A percentile compares a stretch with the other conserved stretches of the same genome.
Evolutionary conservation across 2,329 filamentous ascomycete genomes (phyloP).

Genomic region (Calonectria leucothoes): DNA sequence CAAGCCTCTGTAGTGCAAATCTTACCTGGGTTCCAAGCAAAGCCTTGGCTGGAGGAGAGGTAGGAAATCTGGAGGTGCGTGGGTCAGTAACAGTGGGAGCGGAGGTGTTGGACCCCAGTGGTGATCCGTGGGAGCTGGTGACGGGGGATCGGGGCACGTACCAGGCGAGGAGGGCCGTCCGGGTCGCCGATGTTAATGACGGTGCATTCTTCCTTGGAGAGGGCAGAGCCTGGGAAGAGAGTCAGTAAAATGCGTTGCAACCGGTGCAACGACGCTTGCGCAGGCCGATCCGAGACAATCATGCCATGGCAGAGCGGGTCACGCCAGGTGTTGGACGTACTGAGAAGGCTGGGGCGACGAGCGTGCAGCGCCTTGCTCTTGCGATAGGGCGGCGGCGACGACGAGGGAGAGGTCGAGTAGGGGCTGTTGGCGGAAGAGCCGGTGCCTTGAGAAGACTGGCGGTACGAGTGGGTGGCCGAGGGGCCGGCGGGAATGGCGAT

Average conservation of each 20-base stretch:
- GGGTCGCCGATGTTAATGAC: conserved; percentile 82
- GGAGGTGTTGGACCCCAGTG: not conserved
- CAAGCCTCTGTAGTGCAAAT: not conserved
- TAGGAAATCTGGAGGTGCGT: conserved; percentile 74
- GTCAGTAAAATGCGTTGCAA: conserved; percentile 41
- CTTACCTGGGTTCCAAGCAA: conserved; percentile 83
- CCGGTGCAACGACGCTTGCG: not conserved
- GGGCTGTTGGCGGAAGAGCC: conserved; percentile 58
- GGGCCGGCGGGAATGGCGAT: conserved; percentile 72
- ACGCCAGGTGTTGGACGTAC: conserved; percentile 52
- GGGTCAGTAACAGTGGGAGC: not conserved
- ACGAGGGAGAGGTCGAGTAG: conserved; percentile 57
- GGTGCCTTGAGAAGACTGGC: conserved; percentile 57
- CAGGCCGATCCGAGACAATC: conserved; percentile 20
- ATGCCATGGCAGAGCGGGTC: conserved; percentile 23
- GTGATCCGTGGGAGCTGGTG: not conserved
- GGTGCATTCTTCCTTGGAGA: conserved; percentile 81
- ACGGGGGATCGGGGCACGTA: conserved; percentile 53
- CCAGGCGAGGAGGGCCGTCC: conserved; percentile 78
- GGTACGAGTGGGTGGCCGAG: conserved; percentile 49
- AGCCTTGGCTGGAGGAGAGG: conserved; percentile 82
- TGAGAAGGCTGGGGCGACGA: conserved; percentile 71
- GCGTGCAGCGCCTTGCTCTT: conserved; percentile 63
- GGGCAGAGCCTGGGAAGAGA: conserved; percentile 69
- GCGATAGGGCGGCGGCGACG: conserved; percentile 64